A percentile compares a stretch with the other conserved stretches of the same genome.
Conservation (phyloP, 2,329 filamentous ascomycete species). For the Fusarium oligoseptatum region DNA sequence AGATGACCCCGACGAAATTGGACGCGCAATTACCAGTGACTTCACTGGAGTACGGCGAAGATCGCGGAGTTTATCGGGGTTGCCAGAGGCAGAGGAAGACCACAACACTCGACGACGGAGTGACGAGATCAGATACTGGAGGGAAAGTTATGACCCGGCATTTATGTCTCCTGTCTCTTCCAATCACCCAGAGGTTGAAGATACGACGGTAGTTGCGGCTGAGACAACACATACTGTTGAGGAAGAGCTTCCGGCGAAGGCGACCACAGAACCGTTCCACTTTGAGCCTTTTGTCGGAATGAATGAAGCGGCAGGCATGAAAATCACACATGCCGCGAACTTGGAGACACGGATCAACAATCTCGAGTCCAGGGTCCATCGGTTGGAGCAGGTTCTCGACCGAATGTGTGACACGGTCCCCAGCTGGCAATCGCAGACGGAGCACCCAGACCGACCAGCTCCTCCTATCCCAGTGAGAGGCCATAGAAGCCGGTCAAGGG, state of each 20-base stretch:
- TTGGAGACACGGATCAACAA: constrained; percentile 66
- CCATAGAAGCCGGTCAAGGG: constrained; percentile 19
- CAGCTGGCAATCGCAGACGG: constrained; percentile 53
- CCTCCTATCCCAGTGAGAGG: constrained; percentile 43
- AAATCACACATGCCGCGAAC: constrained; percentile 68
- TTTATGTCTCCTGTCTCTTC: constrained; percentile 67
- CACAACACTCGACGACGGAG: constrained; percentile 65
- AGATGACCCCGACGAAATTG: constrained; percentile 67
- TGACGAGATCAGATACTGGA: constrained; percentile 75
- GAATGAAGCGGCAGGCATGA: constrained; percentile 66
- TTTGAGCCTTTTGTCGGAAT: constrained; percentile 63
- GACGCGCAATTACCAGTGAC: constrained; percentile 72
- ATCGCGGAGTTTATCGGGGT: constrained; percentile 70
- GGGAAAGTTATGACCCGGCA: constrained; percentile 69
- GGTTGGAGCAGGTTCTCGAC: constrained; percentile 66
- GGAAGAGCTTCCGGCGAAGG: constrained; percentile 50
- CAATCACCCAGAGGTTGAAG: constrained; percentile 55
- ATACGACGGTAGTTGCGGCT: constrained; percentile 44
- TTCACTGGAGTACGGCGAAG: constrained; percentile 63
- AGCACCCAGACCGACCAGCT: constrained; percentile 44
- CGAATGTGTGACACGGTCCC: constrained; percentile 63
- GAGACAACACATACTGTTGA: constrained; percentile 51
- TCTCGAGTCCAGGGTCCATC: constrained; percentile 66
- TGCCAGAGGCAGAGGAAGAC: constrained; percentile 57
- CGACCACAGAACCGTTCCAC: constrained; percentile 65